phyloP scores from a whole-genome alignment of 805 yeast species.

The Suhomyces sp. region DNA sequence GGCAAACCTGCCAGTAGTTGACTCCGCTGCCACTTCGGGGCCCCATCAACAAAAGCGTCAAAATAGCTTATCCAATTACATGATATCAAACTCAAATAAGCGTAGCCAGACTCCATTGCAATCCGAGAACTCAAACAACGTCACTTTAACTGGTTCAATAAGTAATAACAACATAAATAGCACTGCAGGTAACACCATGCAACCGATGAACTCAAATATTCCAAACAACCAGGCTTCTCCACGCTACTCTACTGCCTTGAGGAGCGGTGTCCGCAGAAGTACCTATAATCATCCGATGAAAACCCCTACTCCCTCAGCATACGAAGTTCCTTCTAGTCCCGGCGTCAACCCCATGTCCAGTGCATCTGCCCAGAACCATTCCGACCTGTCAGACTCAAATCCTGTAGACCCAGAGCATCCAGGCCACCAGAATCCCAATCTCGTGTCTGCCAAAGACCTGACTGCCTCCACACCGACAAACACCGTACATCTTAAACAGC shows the following conservation, averaged over 20 bases:
- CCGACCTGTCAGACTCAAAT: constrained; percentile 42
- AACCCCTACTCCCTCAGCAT: constrained; percentile 41
- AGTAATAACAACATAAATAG: not conserved
- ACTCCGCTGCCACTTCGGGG: not conserved
- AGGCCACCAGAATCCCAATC: constrained; percentile 1
- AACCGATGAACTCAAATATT: not conserved
- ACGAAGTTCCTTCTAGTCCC: constrained; percentile 42
- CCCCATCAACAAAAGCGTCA: constrained; percentile 37
- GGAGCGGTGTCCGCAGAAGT: constrained; percentile 13
- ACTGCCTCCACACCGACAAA: constrained; percentile 6
- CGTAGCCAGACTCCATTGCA: constrained; percentile 28
- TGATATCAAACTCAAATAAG: constrained; percentile 32
- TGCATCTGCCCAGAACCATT: constrained; percentile 27
- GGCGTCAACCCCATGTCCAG: constrained; percentile 25
- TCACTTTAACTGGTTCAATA: constrained; percentile 14
- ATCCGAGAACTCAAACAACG: constrained; percentile 5
- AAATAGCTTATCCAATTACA: constrained; percentile 34
- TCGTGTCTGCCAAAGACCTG: constrained; percentile 5
- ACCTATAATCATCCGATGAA: constrained; percentile 17
- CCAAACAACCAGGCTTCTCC: not conserved
- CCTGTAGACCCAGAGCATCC: constrained; percentile 19
- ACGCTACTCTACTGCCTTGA: not conserved
- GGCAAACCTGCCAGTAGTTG: not conserved
- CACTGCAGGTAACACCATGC: not conserved
- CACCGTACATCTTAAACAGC: constrained; percentile 7